phyloP scores from a whole-genome alignment of 495 filamentous ascomycete genomes.

The Bombardia bombarda region DNA sequence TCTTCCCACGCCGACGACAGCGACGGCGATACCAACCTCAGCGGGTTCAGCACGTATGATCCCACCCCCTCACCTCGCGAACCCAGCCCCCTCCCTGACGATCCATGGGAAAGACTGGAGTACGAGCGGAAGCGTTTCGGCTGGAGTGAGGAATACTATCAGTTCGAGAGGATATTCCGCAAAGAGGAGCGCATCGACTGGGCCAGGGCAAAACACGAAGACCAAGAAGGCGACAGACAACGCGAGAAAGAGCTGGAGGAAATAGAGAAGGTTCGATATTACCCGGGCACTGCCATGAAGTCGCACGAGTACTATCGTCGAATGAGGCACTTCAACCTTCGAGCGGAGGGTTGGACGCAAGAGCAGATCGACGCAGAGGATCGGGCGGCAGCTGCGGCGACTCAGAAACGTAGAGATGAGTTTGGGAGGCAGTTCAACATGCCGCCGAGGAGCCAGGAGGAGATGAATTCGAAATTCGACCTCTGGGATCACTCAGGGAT shows the following conservation, averaged over 20 bases:
- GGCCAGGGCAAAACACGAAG: slow-evolving; percentile 2
- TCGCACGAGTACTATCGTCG: slow-evolving; percentile 1
- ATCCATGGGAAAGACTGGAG: slow-evolving; percentile 8
- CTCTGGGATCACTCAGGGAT: neutral
- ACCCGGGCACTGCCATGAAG: neutral
- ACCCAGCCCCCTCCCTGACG: neutral
- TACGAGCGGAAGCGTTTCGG: slow-evolving; percentile 4
- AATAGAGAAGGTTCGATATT: slow-evolving; percentile 6
- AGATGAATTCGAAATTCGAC: neutral
- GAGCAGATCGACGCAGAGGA: slow-evolving; percentile 8
- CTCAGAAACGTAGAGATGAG: neutral
- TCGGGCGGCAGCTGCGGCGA: neutral
- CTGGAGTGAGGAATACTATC: slow-evolving; percentile 5
- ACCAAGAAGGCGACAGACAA: slow-evolving; percentile 6
- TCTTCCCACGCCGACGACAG: neutral
- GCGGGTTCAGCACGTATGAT: slow-evolving; percentile 4
- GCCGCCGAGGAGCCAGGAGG: neutral
- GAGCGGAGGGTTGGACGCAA: slow-evolving; percentile 6
- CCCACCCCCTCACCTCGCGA: slow-evolving; percentile 2
- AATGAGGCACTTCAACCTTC: slow-evolving; percentile 6
- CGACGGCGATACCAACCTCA: slow-evolving; percentile 5
- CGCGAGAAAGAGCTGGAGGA: slow-evolving; percentile 5
- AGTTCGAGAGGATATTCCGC: slow-evolving; percentile 2
- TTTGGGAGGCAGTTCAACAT: neutral
- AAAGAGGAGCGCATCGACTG: slow-evolving; percentile 1